Conservation (phyloP, 495 filamentous ascomycete genomes). For the Talaromyces liani region DNA sequence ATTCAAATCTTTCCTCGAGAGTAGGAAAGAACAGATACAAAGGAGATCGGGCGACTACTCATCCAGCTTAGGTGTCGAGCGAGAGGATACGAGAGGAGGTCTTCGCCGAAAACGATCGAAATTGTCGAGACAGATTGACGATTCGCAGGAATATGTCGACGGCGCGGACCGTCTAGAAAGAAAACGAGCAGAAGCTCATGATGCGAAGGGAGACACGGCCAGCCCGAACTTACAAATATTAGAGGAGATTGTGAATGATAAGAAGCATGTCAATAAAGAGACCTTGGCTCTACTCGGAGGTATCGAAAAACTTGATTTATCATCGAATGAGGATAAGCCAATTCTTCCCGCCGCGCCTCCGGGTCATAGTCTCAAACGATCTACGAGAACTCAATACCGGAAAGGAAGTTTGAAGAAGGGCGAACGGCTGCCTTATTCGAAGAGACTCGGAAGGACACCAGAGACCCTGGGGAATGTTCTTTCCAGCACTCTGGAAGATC, state of each 20-base stretch:
- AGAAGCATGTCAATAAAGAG: slow-evolving; percentile 45
- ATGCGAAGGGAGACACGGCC: slow-evolving; percentile 47
- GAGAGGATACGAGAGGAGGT: slow-evolving; percentile 51
- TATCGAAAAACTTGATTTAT: slow-evolving; percentile 39
- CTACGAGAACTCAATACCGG: slow-evolving; percentile 87
- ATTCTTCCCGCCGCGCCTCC: slow-evolving; percentile 70
- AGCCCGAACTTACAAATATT: slow-evolving; percentile 59
- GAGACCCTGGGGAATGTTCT: slow-evolving; percentile 38
- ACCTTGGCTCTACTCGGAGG: slow-evolving; percentile 22
- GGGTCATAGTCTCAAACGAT: slow-evolving; percentile 73
- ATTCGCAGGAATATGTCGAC: slow-evolving; percentile 67
- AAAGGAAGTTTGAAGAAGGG: slow-evolving; percentile 79
- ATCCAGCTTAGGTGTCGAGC: slow-evolving; percentile 51
- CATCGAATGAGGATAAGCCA: slow-evolving; percentile 70
- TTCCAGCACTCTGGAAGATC: slow-evolving; percentile 36
- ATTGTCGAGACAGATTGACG: slow-evolving; percentile 87
- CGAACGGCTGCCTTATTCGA: slow-evolving; percentile 69
- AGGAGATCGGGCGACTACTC: slow-evolving; percentile 69
- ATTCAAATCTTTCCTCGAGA: slow-evolving; percentile 94
- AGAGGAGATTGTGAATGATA: slow-evolving; percentile 75
- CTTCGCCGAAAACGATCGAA: slow-evolving; percentile 89
- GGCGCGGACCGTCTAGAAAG: slow-evolving; percentile 79
- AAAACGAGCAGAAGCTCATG: slow-evolving; percentile 55
- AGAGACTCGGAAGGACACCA: slow-evolving; percentile 54
- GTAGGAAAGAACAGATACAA: slow-evolving; percentile 81